Conservation (phyloP, 257 asterid species). For the Coffea canephora region DNA sequence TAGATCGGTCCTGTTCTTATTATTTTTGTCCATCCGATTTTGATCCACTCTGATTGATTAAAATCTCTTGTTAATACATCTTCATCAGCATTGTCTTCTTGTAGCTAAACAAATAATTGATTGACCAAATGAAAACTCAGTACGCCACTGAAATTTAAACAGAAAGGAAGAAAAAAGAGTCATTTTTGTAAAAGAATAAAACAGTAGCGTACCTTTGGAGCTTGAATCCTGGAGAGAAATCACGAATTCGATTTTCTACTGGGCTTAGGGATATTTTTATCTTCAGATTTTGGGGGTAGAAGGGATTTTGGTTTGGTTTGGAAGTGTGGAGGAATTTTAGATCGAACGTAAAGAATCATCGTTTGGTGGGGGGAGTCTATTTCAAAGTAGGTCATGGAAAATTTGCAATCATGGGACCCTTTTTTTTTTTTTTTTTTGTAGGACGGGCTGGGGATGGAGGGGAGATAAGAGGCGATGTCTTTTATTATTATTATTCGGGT, state of each 20-base stretch:
- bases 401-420: too few relatives aligned
- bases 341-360: not conserved
- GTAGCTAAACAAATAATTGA: not conserved
- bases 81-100: conserved; percentile 7
- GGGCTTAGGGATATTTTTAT: not conserved
- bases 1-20: conserved; percentile 80
- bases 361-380: not conserved
- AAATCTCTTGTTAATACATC: conserved; percentile 6
- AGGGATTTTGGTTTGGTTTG: not conserved
- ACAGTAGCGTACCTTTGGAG: not conserved
- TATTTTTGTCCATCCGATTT: conserved; percentile 64
- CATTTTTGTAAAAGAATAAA: too few relatives aligned
- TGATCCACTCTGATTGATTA: conserved; percentile 31
- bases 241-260: not conserved
- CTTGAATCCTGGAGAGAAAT: not conserved
- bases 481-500: too few relatives aligned
- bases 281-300: too few relatives aligned
- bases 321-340: not conserved
- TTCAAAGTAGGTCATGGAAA: too few relatives aligned
- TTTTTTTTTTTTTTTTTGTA: too few relatives aligned
- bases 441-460: too few relatives aligned
- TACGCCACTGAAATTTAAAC: not conserved
- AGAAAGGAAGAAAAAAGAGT: too few relatives aligned
- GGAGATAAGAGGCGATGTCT: too few relatives aligned
- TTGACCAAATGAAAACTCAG: not conserved